Evolutionary conservation across 78 protist genomes (phyloP), one percentile per base, ranked within the genome.

Genomic region (Mantamonas sphyraenae): DNA sequence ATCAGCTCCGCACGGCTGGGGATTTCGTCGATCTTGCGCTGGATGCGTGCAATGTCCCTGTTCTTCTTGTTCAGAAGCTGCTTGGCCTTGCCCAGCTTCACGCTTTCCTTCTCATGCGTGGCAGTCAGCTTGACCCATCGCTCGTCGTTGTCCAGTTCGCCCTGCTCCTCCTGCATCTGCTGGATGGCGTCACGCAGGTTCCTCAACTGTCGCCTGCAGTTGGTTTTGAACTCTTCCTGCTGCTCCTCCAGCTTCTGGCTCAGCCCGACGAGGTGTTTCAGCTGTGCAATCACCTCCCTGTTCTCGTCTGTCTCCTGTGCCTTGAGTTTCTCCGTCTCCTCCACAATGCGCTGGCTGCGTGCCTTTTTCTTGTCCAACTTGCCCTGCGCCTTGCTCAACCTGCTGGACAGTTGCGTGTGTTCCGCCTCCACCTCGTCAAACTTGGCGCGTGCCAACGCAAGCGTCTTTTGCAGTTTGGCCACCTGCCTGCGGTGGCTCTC

Each of bases 1-100:
- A 65, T 8, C 3, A 95, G 82, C 79, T 95, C 98, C 0, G 88
- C 67, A n/a, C 96, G 77, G 14, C 83, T 69, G 12, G 98, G 98
- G 33, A 89, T 20, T 22, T 84, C 88, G 31, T 94, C 97, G 1
- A 94, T 47, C 35, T 64, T 26, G 14, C 95, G 69, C 70, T 86
- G 69, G 51, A 87, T 50, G 35, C 26, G 30, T 2, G 85, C 81
- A 5, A 90, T 57, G 19, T 89, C 87, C 20, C 89, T 57, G 16
- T 66, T 77, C 73, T 74, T 74, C 58, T 59, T 38, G 19, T 60
- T 76, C 42, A 79, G 77, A 20, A 84, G 70, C 35, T 43, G 50
- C 43, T 67, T 51, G 35, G 78, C 43, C 58, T 77, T 66, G 64
- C 47, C 61, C 10, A 86, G 16, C 53, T 47, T 47, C 12, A 12